phyloP scores from a whole-genome alignment of 495 filamentous ascomycete species.

The Xylaria castorea region DNA sequence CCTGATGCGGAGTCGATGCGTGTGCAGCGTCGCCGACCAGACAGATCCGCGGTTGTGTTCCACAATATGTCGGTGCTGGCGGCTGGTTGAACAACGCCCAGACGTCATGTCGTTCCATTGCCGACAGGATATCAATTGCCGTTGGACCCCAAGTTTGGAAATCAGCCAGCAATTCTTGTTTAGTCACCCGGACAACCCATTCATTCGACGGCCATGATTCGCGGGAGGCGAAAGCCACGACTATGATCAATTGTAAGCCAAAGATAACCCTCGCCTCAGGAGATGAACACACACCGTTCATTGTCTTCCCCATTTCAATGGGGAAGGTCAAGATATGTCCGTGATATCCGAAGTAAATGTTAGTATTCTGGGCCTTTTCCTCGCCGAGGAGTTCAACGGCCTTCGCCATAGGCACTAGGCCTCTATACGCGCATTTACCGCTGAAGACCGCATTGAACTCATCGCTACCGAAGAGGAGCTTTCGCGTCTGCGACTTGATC shows the following conservation, averaged over 20 bases:
- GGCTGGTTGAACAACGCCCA: conserved; percentile 72
- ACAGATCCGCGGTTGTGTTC: conserved; percentile 50
- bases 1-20: conserved; percentile 73
- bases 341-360: conserved; percentile 64
- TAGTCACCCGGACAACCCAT: conserved; percentile 64
- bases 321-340: conserved; percentile 70
- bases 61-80: conserved; percentile 61
- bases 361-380: conserved; percentile 58
- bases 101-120: conserved; percentile 43
- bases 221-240: conserved; percentile 40
- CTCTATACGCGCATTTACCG: conserved; percentile 61
- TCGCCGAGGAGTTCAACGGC: conserved; percentile 62
- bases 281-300: conserved; percentile 57
- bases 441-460: conserved; percentile 54
- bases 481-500: conserved; percentile 60
- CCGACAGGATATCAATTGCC: conserved; percentile 42
- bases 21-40: conserved; percentile 75
- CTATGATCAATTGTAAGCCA: conserved; percentile 24
- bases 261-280: too few species aligned
- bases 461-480: conserved; percentile 50
- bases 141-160: conserved; percentile 60
- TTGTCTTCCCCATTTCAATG: conserved; percentile 65
- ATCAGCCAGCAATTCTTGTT: conserved; percentile 63
- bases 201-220: conserved; percentile 52
- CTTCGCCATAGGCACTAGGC: conserved; percentile 60